These are phyloP conservation scores for Firmiana major DNA, from an alignment of 345 rosid species.

Conservation along the genomic window DNA sequence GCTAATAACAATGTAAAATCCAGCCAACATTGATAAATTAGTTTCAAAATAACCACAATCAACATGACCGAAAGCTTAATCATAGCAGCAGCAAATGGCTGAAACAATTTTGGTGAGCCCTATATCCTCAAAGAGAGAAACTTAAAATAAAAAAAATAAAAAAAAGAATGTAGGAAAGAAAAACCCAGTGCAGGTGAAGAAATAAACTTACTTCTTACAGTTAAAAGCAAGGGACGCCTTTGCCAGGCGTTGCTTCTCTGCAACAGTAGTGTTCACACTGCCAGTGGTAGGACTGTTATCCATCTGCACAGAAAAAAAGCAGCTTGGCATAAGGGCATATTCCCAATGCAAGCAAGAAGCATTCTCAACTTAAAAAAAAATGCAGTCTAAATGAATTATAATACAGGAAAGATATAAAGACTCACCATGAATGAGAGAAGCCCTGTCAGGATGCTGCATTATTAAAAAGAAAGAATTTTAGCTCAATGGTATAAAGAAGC, in stretches of 20 bases:
- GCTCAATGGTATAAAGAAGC: background rate
- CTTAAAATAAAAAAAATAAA: background rate
- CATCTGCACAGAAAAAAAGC: slow-evolving; percentile 50
- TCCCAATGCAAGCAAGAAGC: slow-evolving; percentile 13
- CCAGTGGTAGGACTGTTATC: slow-evolving; percentile 97
- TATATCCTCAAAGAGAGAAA: background rate
- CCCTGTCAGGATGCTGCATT: slow-evolving; percentile 95
- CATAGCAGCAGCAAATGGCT: background rate
- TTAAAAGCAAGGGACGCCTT: slow-evolving; percentile 90
- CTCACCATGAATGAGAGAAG: slow-evolving; percentile 99
- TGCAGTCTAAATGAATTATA: background rate
- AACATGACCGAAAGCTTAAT: background rate
- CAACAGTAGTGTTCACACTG: slow-evolving; percentile 72
- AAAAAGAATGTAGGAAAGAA: background rate
- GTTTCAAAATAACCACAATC: background rate
- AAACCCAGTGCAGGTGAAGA: background rate
- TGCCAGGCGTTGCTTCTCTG: slow-evolving; percentile 85
- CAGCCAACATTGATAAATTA: background rate
- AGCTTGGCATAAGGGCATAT: slow-evolving; percentile 5
- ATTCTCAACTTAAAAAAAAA: background rate
- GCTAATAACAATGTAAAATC: background rate
- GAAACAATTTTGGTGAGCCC: background rate
- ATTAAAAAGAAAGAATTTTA: slow-evolving; percentile 18
- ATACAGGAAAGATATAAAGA: slow-evolving; percentile 1
- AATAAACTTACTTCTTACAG: slow-evolving; percentile 79